phyloP scores from a whole-genome alignment of 2,329 filamentous ascomycete species.

The Zymoseptoria pseudotritici region DNA sequence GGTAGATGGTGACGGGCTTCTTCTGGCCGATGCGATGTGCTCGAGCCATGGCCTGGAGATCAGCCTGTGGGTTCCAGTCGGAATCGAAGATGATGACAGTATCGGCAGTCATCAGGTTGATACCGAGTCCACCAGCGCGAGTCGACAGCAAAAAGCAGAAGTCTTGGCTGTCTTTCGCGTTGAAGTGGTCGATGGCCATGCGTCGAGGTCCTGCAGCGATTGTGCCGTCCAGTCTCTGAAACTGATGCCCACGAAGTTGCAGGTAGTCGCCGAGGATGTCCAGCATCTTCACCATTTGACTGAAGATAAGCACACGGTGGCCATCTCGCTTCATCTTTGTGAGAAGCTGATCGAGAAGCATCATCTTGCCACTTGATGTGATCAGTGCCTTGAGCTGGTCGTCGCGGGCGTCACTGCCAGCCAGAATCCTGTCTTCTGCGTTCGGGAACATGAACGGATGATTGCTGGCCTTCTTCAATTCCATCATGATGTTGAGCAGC shows the following conservation, averaged over 20 bases:
- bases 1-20: slow-evolving; percentile 90
- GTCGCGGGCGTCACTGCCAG: slow-evolving; percentile 70
- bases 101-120: slow-evolving; percentile 97
- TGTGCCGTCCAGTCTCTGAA: slow-evolving; percentile 90
- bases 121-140: slow-evolving; percentile 90
- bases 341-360: slow-evolving; percentile 91
- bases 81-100: slow-evolving; percentile 98
- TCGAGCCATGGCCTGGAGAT: slow-evolving; percentile 96
- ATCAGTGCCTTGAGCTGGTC: slow-evolving; percentile 89
- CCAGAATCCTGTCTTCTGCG: slow-evolving; percentile 79
- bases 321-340: slow-evolving; percentile 88
- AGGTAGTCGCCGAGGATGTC: slow-evolving; percentile 94
- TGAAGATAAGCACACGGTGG: slow-evolving; percentile 95
- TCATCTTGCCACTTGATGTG: slow-evolving; percentile 98
- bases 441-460: slow-evolving; percentile 97
- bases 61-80: slow-evolving; percentile 97
- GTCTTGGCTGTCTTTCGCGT: slow-evolving; percentile 89
- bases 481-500: slow-evolving; percentile 98
- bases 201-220: slow-evolving; percentile 82
- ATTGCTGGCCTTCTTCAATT: slow-evolving; percentile 97
- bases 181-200: slow-evolving; percentile 96
- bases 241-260: slow-evolving; percentile 85
- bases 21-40: slow-evolving; percentile 97
- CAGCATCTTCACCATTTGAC: slow-evolving; percentile 98
- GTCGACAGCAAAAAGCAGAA: slow-evolving; percentile 96